Conservation (phyloP, 2,329 filamentous ascomycete genomes). For the Fonsecaea multimorphosa region DNA sequence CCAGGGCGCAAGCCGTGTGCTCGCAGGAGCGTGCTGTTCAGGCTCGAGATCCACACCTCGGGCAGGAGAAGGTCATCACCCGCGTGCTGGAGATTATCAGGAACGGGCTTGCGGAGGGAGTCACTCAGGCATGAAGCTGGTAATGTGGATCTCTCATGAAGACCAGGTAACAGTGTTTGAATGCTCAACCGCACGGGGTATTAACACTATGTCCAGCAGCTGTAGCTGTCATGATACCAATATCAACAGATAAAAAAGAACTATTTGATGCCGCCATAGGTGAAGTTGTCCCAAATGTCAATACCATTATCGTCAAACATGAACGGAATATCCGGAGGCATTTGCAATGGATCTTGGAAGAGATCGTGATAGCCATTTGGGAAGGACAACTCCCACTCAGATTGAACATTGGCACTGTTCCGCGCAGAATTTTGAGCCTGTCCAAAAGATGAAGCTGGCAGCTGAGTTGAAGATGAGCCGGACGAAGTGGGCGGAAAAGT, state of each 20-base stretch:
- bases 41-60: no score
- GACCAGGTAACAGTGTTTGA: no score
- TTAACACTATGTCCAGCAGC: background rate
- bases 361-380: background rate
- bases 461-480: background rate
- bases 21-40: no score
- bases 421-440: background rate
- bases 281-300: conserved; percentile 1
- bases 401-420: background rate
- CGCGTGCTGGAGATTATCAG: no score
- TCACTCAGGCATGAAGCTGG: no score
- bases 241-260: background rate
- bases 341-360: background rate
- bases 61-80: no score
- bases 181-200: no score
- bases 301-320: background rate
- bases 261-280: background rate
- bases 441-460: background rate
- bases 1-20: no score
- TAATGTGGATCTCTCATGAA: no score
- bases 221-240: background rate
- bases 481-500: no score
- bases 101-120: no score
- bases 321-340: background rate
- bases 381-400: background rate